phyloP scores from a whole-genome alignment of 495 filamentous ascomycete genomes.

The Xylaria grammica region DNA sequence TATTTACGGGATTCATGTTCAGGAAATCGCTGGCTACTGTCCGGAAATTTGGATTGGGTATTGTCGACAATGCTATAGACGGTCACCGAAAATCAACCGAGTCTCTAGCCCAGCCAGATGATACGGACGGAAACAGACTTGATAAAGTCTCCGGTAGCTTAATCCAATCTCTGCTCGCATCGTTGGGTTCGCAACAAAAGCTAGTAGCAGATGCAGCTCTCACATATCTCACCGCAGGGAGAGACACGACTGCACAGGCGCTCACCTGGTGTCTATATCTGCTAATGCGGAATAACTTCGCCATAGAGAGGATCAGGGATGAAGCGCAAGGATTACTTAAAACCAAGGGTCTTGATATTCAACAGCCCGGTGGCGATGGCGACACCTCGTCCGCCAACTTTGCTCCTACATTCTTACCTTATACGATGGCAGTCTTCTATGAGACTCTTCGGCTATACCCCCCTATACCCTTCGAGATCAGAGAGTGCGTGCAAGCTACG shows the following conservation, averaged over 20 bases:
- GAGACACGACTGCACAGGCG: constrained; percentile 66
- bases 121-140: constrained; percentile 36
- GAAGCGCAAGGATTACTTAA: constrained; percentile 42
- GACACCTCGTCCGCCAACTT: constrained; percentile 45
- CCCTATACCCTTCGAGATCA: constrained; percentile 66
- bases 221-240: constrained; percentile 64
- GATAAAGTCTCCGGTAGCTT: constrained; percentile 57
- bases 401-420: constrained; percentile 52
- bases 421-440: constrained; percentile 62
- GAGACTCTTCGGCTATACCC: constrained; percentile 62
- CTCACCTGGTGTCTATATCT: constrained; percentile 65
- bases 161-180: constrained; percentile 61
- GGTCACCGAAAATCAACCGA: constrained; percentile 21
- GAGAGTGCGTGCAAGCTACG: constrained; percentile 55
- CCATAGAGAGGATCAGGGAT: constrained; percentile 43
- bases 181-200: constrained; percentile 51
- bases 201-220: constrained; percentile 63
- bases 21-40: constrained; percentile 51
- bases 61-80: constrained; percentile 56
- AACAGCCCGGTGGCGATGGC: not conserved
- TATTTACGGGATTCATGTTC: constrained; percentile 52
- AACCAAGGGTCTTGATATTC: not conserved
- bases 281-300: constrained; percentile 53
- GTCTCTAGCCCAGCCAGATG: constrained; percentile 5
- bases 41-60: constrained; percentile 54